Evolutionary conservation across 2,329 filamentous ascomycete species (phyloP), one percentile per base, ranked within the genome.

Genomic region (Trichophyton verrucosum): DNA sequence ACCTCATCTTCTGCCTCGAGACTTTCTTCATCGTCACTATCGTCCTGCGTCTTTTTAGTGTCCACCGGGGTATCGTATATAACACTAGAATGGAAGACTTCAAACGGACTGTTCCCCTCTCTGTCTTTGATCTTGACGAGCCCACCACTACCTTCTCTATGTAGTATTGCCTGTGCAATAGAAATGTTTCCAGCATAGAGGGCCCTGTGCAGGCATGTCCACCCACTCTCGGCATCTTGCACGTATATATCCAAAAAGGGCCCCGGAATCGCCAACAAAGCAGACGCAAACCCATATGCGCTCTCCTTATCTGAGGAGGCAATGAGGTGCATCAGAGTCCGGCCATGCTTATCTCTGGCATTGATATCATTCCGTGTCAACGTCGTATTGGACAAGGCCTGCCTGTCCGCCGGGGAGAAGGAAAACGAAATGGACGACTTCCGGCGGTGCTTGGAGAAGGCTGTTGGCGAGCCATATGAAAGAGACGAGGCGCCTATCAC

Each of bases 41-140:
- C 76, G 4, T 61, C 56, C 2, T 24, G 20, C 4, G 24, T n/a
- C 5, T 36, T 15, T 20, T 59, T 57, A 17, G 60, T 63, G 57
- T 82, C 83, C n/a, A 88, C 83, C 61, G 88, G 82, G 51, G 13
- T 24, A 33, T 55, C 51, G 27, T 55, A 36, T 57, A 87, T 86
- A 66, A 96, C 94, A 0, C 90, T 96, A 44, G 88, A 85, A 64
- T 89, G 88, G 68, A 95, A 97, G 9, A 99, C 77, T 71, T 97
- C 94, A 66, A 97, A 92, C 0, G 94, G 92, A 66, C 91, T 95
- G 70, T 95, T 91, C 8, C 92, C 92, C 74, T 97, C 94, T 62
- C 88, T 85, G 69, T 99, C 94, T 73, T 97, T 99, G 58, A 94
- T 89, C 76, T 95, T 96, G 69, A 96, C 91, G 47, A 97, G 76